Conservation (phyloP, 2,329 filamentous ascomycete genomes). For the Teratosphaeria zuluensis region DNA sequence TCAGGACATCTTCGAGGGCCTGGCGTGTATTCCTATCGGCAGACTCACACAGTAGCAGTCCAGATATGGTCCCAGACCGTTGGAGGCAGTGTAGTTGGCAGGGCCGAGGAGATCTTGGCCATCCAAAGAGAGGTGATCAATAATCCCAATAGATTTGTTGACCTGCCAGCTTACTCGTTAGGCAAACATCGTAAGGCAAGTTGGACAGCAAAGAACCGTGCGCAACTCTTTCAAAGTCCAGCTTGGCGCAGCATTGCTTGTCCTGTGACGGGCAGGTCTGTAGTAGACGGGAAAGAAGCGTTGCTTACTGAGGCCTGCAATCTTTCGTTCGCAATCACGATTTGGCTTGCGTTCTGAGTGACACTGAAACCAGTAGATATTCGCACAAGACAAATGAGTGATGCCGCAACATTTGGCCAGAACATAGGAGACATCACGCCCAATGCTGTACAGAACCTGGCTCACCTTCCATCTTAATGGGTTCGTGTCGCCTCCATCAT, state of each 20-base stretch:
- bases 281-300: not conserved
- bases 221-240: too few species aligned
- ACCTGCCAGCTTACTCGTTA: not conserved
- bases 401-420: not conserved
- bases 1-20: too few species aligned
- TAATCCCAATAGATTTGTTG: conserved; percentile 33
- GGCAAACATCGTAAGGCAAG: not conserved
- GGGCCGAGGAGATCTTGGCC: conserved; percentile 45
- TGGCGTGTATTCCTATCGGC: not conserved
- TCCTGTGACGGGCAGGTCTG: not conserved
- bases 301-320: conserved; percentile 30
- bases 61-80: conserved; percentile 48
- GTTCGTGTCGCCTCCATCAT: too few species aligned
- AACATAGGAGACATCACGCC: not conserved
- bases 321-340: conserved; percentile 36
- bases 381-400: not conserved
- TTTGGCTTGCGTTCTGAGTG: conserved; percentile 19
- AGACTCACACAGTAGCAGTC: conserved; percentile 47
- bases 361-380: conserved; percentile 13
- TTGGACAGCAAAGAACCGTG: not conserved
- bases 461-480: too few species aligned
- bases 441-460: not conserved
- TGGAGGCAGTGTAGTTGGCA: conserved; percentile 20
- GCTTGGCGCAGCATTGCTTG: too few species aligned
- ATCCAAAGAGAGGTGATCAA: conserved; percentile 36